A percentile compares a stretch with the other conserved stretches of the same genome.
phyloP scores from a whole-genome alignment of 768 basidiomycete species.

The Pleurotus tuoliensis region DNA sequence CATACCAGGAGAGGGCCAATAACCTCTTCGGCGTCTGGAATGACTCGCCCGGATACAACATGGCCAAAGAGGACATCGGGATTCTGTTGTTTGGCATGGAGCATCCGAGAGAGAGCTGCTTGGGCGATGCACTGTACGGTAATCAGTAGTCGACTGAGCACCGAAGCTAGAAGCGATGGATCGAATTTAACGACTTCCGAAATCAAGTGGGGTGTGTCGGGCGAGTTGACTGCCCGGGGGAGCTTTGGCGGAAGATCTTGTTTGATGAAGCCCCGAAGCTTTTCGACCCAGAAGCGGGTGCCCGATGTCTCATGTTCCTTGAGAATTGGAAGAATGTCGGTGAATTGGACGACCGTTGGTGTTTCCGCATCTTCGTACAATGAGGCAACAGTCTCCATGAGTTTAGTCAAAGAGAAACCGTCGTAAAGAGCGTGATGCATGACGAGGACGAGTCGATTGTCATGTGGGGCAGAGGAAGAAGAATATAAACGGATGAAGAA shows the following conservation, averaged over 20 bases:
- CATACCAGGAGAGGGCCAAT: constrained; percentile 45
- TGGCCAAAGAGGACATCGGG: constrained; percentile 43
- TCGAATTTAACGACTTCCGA: constrained; percentile 14
- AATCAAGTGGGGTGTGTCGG: constrained; percentile 6
- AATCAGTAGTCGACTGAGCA: constrained; percentile 20
- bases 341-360: constrained; percentile 25
- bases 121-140: constrained; percentile 32
- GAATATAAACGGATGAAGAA: constrained; percentile 27
- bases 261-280: constrained; percentile 20
- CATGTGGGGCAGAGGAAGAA: constrained; percentile 1
- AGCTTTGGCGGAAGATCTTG: constrained; percentile 11
- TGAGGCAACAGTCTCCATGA: constrained; percentile 27
- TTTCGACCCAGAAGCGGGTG: constrained; percentile 32
- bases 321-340: constrained; percentile 32
- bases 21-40: constrained; percentile 36
- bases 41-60: constrained; percentile 39
- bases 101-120: background rate
- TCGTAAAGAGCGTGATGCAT: constrained; percentile 50
- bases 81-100: constrained; percentile 21
- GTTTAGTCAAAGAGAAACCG: constrained; percentile 34
- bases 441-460: constrained; percentile 28
- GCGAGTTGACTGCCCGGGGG: background rate
- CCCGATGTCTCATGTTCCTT: constrained; percentile 33
- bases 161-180: constrained; percentile 10
- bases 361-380: constrained; percentile 22